These are phyloP conservation scores for Lyophyllum shimeji DNA, from an alignment of 768 basidiomycete species.

Conservation along the genomic window DNA sequence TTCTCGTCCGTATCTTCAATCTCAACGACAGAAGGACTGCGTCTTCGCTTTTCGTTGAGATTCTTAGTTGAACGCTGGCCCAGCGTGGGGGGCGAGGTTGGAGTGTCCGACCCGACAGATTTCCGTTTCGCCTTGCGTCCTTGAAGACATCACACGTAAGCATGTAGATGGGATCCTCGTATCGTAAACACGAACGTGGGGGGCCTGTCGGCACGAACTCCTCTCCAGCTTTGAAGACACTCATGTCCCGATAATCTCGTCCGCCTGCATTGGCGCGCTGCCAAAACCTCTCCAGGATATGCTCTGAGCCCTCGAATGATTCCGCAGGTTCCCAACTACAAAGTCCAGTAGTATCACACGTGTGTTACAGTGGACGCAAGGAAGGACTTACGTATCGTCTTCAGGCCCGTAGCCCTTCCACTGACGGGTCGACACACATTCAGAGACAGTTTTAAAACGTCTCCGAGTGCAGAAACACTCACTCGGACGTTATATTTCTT, in stretches of 20 bases:
- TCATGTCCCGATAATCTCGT: slow-evolving; percentile 50
- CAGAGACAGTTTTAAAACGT: neutral
- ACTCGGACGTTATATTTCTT: slow-evolving; percentile 64
- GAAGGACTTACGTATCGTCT: slow-evolving; percentile 57
- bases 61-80: slow-evolving; percentile 16
- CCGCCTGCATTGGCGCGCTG: slow-evolving; percentile 43
- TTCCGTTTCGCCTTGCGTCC: slow-evolving; percentile 21
- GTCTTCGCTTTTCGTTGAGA: slow-evolving; percentile 8
- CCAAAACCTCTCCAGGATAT: slow-evolving; percentile 55
- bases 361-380: neutral
- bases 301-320: slow-evolving; percentile 58
- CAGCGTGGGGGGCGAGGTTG: neutral
- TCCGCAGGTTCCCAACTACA: slow-evolving; percentile 67
- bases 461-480: slow-evolving; percentile 18
- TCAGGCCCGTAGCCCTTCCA: slow-evolving; percentile 58
- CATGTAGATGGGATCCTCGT: neutral
- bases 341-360: slow-evolving; percentile 6
- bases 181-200: slow-evolving; percentile 43
- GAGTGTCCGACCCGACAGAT: slow-evolving; percentile 1
- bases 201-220: slow-evolving; percentile 56
- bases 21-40: slow-evolving; percentile 8
- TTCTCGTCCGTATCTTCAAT: slow-evolving; percentile 8
- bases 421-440: slow-evolving; percentile 29
- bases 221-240: slow-evolving; percentile 53
- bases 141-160: slow-evolving; percentile 7